phyloP scores from a whole-genome alignment of 176 grass and related monocot genomes.

The Carex littledalei region DNA sequence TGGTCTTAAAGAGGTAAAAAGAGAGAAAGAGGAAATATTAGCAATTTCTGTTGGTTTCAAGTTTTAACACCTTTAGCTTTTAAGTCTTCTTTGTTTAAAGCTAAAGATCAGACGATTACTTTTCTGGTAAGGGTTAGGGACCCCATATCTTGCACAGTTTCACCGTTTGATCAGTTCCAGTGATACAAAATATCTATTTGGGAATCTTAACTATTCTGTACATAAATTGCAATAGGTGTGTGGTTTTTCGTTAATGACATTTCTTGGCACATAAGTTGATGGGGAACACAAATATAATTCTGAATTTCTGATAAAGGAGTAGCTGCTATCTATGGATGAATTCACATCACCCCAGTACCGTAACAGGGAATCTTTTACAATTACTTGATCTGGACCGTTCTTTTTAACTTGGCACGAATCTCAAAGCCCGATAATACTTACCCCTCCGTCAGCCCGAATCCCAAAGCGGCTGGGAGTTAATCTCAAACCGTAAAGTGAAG shows the following conservation, averaged over 20 bases:
- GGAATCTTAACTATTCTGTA: background rate
- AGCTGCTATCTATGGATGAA: background rate
- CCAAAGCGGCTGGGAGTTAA: too few relatives aligned
- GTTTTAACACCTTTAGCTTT: conserved; percentile 28
- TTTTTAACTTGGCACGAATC: too few relatives aligned
- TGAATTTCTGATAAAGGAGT: background rate
- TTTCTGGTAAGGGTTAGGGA: background rate
- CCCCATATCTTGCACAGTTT: background rate
- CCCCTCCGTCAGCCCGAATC: too few relatives aligned
- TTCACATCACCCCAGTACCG: too few relatives aligned
- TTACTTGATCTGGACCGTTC: too few relatives aligned
- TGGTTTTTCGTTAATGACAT: background rate
- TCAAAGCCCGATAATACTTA: too few relatives aligned
- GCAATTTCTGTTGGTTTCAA: background rate
- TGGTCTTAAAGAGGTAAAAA: conserved; percentile 22
- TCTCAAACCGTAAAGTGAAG: too few relatives aligned
- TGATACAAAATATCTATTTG: background rate
- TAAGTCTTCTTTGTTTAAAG: conserved; percentile 26
- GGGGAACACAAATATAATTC: background rate
- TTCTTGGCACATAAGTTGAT: background rate
- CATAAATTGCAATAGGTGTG: background rate
- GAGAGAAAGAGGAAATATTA: background rate
- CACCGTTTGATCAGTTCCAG: background rate
- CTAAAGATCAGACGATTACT: conserved; percentile 19
- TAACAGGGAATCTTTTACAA: too few relatives aligned